Conservation (phyloP, 495 filamentous ascomycete species). For the Chaetomidium leptoderma region DNA sequence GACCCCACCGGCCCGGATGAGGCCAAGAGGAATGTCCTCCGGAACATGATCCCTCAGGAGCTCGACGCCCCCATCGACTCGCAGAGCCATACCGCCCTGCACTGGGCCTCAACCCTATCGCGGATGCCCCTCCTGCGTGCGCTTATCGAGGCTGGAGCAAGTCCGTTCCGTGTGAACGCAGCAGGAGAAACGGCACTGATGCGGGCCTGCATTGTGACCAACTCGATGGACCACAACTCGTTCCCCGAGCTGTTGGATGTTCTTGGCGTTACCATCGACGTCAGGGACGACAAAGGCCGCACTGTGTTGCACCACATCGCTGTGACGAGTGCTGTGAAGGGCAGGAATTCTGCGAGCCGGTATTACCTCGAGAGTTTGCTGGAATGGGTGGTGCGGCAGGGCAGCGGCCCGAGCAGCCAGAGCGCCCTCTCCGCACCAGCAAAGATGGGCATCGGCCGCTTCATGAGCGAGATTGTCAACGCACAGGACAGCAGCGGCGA, state of each 20-base stretch:
- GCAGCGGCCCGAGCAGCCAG: constrained; percentile 60
- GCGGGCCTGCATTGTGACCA: constrained; percentile 80
- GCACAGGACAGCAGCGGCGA: constrained; percentile 87
- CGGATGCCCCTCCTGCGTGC: constrained; percentile 73
- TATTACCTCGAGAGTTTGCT: constrained; percentile 92
- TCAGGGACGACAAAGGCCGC: constrained; percentile 79
- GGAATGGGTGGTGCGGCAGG: constrained; percentile 86
- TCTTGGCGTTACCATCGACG: constrained; percentile 83
- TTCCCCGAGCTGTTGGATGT: constrained; percentile 81
- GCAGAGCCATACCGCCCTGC: constrained; percentile 80
- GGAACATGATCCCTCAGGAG: constrained; percentile 66
- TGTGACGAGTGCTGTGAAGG: constrained; percentile 87
- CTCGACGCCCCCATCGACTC: constrained; percentile 86
- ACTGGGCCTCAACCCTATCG: constrained; percentile 97
- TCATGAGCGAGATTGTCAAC: constrained; percentile 95
- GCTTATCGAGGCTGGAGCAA: constrained; percentile 76
- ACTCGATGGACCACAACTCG: constrained; percentile 78
- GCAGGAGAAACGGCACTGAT: constrained; percentile 89
- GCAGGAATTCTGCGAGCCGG: constrained; percentile 73
- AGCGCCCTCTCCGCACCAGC: constrained; percentile 38
- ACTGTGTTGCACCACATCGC: constrained; percentile 96
- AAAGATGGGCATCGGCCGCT: constrained; percentile 77
- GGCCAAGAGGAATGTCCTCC: constrained; percentile 41
- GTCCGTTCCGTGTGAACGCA: constrained; percentile 78
- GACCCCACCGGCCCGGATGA: constrained; percentile 61